Evolutionary conservation across 148 eudicot genomes (phyloP), one percentile per base, ranked within the genome.

Genomic region (Amaranthus hypochondriacus): DNA sequence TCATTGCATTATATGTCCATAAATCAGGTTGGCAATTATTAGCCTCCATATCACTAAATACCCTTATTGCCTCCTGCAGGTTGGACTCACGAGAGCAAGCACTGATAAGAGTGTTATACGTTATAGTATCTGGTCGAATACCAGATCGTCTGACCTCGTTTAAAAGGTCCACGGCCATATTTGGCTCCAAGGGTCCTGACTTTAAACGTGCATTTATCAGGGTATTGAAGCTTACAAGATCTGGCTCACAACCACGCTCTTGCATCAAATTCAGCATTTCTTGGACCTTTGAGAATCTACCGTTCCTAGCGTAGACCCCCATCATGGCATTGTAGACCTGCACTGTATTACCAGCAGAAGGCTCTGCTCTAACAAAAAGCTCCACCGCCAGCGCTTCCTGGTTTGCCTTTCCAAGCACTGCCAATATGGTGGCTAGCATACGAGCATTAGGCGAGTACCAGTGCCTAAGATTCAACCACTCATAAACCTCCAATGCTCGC

Each of bases 1-100:
- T 85, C 96, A 96, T 96, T 62, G 99, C 89, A 81, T 96, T 96
- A 79, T 90, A 92, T 3, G 99, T 96, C 99, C 99, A 96, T n/a
- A 96, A 75, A 89, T 96, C 99, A 75, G 99, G 97, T 81, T 87
- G 91, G 81, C 99, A 96, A 66, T 79, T 83, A 54, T 82, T 75
- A 56, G 78, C 84, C 86, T 86, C 91, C 99, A 96, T 90, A 69
- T 96, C 97, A 76, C 79, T 63, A 69, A 84, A 96, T 11, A 96
- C 88, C 82, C 90, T 90, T 46, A 92, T 79, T 8, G 97, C 99
- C 81, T 89, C 97, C 68, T 84, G 86, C 81, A 96, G 77, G 78
- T 92, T 92, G 69, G 92, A 90, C 56, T 85, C 94, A 5, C 96
- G 93, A 6, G 99, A 90, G 81, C 96, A 96, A 79, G 94, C 99